These are phyloP conservation scores for Neurospora discreta DNA, from an alignment of 495 filamentous ascomycete genomes.

Conservation along the genomic window DNA sequence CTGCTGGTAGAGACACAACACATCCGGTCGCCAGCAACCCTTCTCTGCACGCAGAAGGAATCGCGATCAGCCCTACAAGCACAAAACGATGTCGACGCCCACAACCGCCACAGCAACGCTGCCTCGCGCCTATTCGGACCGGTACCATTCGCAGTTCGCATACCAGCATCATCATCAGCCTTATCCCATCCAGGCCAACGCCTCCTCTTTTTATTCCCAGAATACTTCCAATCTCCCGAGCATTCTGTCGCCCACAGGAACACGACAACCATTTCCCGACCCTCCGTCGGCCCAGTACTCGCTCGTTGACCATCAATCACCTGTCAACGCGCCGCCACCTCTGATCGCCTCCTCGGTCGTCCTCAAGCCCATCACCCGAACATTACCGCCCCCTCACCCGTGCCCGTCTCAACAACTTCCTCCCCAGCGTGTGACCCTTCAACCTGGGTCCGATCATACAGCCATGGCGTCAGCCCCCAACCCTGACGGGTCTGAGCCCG, in stretches of 20 bases:
- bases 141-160: conserved; percentile 44
- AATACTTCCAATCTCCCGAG: not conserved
- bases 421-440: conserved; percentile 3
- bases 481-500: conserved; percentile 14
- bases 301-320: conserved; percentile 28
- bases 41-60: not conserved
- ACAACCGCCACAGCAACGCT: conserved; percentile 71
- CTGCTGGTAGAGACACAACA: not conserved
- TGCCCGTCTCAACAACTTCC: not conserved
- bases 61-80: not conserved
- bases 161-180: conserved; percentile 10
- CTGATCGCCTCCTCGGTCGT: conserved; percentile 18
- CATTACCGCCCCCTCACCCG: not conserved
- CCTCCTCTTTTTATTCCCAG: conserved; percentile 28
- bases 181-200: conserved; percentile 19
- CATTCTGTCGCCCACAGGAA: not conserved
- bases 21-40: not conserved
- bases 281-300: conserved; percentile 30
- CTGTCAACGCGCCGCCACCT: conserved; percentile 10
- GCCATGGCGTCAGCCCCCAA: conserved; percentile 29
- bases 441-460: conserved; percentile 13
- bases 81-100: conserved; percentile 65
- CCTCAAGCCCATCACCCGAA: not conserved
- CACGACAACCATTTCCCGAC: conserved; percentile 31
- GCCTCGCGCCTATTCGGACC: conserved; percentile 58